Conservation (phyloP, 2,329 filamentous ascomycete genomes). For the Diaporthe citriasiana region DNA sequence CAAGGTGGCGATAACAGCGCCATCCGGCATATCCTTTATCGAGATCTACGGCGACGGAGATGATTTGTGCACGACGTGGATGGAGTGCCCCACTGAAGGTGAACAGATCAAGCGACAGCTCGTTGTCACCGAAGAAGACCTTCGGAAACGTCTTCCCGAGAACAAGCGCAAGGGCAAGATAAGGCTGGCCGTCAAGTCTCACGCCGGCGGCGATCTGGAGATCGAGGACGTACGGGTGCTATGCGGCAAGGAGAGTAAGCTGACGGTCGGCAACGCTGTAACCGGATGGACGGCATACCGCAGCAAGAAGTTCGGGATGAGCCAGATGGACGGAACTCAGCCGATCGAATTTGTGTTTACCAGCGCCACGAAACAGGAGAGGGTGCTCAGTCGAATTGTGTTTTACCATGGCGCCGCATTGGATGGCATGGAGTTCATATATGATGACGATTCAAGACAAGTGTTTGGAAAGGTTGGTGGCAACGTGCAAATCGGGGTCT, state of each 20-base stretch:
- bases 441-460: conserved; percentile 87
- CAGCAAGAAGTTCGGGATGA: conserved; percentile 80
- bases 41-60: conserved; percentile 88
- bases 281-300: conserved; percentile 80
- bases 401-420: conserved; percentile 83
- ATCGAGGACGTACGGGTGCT: conserved; percentile 83
- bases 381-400: conserved; percentile 80
- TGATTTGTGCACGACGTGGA: conserved; percentile 82
- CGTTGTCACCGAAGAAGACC: conserved; percentile 79
- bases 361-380: conserved; percentile 75
- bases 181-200: conserved; percentile 81
- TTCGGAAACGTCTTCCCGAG: conserved; percentile 79
- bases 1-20: conserved; percentile 81
- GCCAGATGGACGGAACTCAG: conserved; percentile 77
- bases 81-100: conserved; percentile 76
- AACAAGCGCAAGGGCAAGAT: conserved; percentile 80
- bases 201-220: conserved; percentile 79
- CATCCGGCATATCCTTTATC: conserved; percentile 86
- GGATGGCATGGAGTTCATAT: conserved; percentile 92
- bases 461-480: conserved; percentile 87
- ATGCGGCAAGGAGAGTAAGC: conserved; percentile 76
- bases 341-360: conserved; percentile 82
- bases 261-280: conserved; percentile 77
- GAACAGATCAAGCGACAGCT: conserved; percentile 74
- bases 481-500: conserved; percentile 77